Base-by-base conservation (phyloP, 1,139 yeast species). In the Candida sanyaensis region DNA sequence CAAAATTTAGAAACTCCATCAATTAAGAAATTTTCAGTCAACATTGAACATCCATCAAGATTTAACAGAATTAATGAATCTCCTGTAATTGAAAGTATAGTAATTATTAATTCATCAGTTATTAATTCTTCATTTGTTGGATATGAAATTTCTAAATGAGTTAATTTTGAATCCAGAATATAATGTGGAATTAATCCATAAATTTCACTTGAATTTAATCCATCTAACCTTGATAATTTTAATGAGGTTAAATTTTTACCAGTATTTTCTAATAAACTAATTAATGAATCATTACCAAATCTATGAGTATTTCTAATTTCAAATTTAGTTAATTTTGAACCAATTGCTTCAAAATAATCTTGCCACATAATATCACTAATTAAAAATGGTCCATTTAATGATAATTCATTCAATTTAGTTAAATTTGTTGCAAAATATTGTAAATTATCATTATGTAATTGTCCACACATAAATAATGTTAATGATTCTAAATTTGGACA, bases 401-500 rank as follows among this genome's bases (percentile, higher is more conserved):
- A 69, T 8, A 92, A 54, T 10, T 78, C 71, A 9, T 63, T 70
- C 46, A 95, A 69, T 28, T 78, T 64, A 0, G 69, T 68, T 42
- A 92, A 70, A 51, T 89, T 84, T 10, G 81, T 68, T 9, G 81
- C 77, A 53, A 78, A 81, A 60, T 88, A 86, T 23, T 72, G 62
- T 50, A 93, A 64, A 50, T 88, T 86, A 55, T 86, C 91, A 62
- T 88, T 88, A 57, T 86, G 91, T 36, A 93, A 69, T 57, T 88
- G 95, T 3, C 99, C 99, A 70, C 98, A 93, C 97, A 91, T 92
- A 51, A 83, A 83, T 42, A 93, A 70, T 0, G 86, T 86, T 37
- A 93, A 66, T 2, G 75, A 68, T 55, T 80, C 84, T 4, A 93
- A 54, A 36, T 84, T 74, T 0, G 97, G 97, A 55, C 97, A 88